These are phyloP conservation scores for Periconia digitata DNA, from an alignment of 2,329 filamentous ascomycete species.

Conservation along the genomic window DNA sequence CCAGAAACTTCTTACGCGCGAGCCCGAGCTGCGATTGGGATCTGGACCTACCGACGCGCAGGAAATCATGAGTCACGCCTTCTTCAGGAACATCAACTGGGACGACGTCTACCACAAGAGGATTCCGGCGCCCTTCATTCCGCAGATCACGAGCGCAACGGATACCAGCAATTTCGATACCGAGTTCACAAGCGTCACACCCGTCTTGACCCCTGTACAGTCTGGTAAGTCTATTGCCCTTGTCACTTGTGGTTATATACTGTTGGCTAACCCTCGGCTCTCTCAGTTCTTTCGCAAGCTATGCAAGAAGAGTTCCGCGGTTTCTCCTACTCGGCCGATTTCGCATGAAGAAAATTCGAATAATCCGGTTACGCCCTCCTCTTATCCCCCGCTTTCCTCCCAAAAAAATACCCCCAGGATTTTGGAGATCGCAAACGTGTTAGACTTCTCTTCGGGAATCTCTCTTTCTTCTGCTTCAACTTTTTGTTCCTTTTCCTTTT, in stretches of 20 bases:
- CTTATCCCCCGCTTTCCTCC: neutral
- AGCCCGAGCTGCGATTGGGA: constrained; percentile 89
- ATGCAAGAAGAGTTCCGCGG: constrained; percentile 99
- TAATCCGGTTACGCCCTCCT: neutral
- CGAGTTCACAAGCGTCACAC: constrained; percentile 97
- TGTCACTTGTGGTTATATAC: neutral
- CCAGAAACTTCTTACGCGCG: constrained; percentile 93
- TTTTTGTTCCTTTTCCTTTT: too few species aligned
- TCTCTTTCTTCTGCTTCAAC: neutral
- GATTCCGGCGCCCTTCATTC: constrained; percentile 84
- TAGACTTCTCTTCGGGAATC: neutral
- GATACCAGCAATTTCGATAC: constrained; percentile 99
- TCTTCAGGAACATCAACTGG: constrained; percentile 98
- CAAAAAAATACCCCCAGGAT: neutral
- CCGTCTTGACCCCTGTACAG: constrained; percentile 94
- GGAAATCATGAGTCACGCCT: constrained; percentile 98
- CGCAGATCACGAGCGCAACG: constrained; percentile 84
- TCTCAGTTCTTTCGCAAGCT: constrained; percentile 89
- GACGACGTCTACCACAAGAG: constrained; percentile 98
- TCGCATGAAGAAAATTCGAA: constrained; percentile 53
- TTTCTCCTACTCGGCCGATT: constrained; percentile 95
- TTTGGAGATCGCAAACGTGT: neutral
- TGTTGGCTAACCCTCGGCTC: too few species aligned
- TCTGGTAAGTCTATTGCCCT: constrained; percentile 68
- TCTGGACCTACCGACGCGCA: constrained; percentile 96